Percentiles rank a stretch among this genome's conserved stretches.
These are phyloP conservation scores for Bipolaris sorokiniana DNA, from an alignment of 2,329 filamentous ascomycete species.

Conservation along the genomic window DNA sequence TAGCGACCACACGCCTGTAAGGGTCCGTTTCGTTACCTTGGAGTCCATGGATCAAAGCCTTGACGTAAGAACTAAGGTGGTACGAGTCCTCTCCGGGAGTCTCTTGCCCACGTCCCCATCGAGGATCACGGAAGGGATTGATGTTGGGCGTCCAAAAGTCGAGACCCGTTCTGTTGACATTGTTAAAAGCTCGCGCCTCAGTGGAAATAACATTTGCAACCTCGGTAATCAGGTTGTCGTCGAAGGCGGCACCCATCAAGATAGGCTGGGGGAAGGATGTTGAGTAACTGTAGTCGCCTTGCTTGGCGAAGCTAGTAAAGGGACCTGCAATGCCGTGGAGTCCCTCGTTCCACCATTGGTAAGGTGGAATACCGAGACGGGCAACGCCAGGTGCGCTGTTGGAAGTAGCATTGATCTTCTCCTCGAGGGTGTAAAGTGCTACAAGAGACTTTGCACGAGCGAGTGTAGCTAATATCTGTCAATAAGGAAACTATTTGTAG, in stretches of 20 bases:
- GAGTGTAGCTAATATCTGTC: conserved; percentile 24
- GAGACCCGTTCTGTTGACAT: conserved; percentile 60
- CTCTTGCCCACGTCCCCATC: conserved; percentile 61
- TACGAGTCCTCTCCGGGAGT: conserved; percentile 65
- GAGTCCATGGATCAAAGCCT: conserved; percentile 61
- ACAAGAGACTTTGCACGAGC: conserved; percentile 35
- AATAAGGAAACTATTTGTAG: neutral
- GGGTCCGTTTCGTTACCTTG: conserved; percentile 53
- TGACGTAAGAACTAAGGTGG: conserved; percentile 60
- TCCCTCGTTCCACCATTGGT: conserved; percentile 54
- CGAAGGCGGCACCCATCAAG: conserved; percentile 66
- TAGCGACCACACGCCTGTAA: conserved; percentile 38
- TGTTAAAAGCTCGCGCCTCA: conserved; percentile 70
- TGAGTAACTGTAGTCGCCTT: conserved; percentile 64
- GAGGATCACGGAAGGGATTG: conserved; percentile 67
- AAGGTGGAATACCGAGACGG: conserved; percentile 64
- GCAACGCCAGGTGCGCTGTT: conserved; percentile 52
- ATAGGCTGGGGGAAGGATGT: conserved; percentile 73
- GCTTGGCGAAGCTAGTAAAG: conserved; percentile 62
- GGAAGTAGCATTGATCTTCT: conserved; percentile 61
- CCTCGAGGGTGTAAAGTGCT: conserved; percentile 35
- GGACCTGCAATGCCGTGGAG: conserved; percentile 56
- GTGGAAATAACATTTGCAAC: conserved; percentile 64
- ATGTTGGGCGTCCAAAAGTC: conserved; percentile 72
- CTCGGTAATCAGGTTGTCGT: conserved; percentile 65